Evolutionary conservation across 768 basidiomycete genomes (phyloP), one percentile per base, ranked within the genome.

Genomic region (Lentinula boryana): DNA sequence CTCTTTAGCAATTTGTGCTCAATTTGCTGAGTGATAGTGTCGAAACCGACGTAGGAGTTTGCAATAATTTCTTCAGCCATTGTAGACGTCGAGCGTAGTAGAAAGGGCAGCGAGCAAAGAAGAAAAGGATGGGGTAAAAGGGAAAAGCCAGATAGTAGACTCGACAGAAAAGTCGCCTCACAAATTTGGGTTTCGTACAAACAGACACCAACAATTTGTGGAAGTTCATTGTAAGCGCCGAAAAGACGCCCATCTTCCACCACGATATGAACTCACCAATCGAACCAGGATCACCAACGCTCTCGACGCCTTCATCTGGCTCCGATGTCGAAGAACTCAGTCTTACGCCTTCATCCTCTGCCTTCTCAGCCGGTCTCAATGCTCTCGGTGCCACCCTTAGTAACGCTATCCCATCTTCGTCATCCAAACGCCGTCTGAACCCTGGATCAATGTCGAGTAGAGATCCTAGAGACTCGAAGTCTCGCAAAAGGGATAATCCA

Each of bases 1-100:
- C 96, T 87, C 79, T 98, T 98, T 78, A 98, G 84, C 65, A 98
- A 89, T 84, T 98, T 98, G 84, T 95, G 91, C 82, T 99, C 96
- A 68, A 98, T 98, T 77, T 98, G 96, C 70, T 87, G 85, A 62
- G 95, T 96, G 74, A 98, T 97, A 65, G 90, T 87, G 83, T 98
- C 95, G 79, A 98, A 98, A 71, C 95, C 95, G 74, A 98, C 95
- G 73, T 98, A 96, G 51, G 91, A 87, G 64, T 90, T 82, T 35
- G 95, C 94, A 67, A 89, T 87, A 68, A 97, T 95, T 78, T 96
- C 95, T 71, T 83, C 78, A 56, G 82, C 69, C 51, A 78, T 74
- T 56, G 57, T 54, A 23, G 50, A 16, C 10, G 33, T 35, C 2
- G 36, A 27, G 27, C 27, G 27, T 3, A 27, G 36, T 38, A 38